Evolutionary conservation across 2,329 filamentous ascomycete genomes (phyloP).

Genomic region (Diaporthe amygdali): DNA sequence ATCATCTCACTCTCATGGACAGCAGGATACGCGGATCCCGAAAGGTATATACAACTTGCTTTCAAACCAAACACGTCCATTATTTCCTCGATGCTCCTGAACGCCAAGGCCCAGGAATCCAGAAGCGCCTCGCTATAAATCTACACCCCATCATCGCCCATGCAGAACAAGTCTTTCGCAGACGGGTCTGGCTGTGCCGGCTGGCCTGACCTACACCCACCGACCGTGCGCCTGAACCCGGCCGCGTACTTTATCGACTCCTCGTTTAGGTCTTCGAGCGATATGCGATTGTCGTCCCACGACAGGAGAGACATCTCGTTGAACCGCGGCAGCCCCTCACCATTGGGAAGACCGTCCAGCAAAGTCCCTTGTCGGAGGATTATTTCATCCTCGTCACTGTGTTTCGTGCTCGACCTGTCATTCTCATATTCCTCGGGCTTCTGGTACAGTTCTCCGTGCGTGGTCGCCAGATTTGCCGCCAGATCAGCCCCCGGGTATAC

Average conservation of each 20-base stretch:
- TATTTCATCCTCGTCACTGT: conserved; percentile 31
- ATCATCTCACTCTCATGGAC: not conserved
- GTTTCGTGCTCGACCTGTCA: conserved; percentile 32
- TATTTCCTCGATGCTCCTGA: not conserved
- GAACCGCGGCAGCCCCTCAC: conserved; percentile 49
- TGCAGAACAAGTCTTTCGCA: conserved; percentile 71
- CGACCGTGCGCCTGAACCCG: conserved; percentile 67
- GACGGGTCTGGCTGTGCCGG: conserved; percentile 37
- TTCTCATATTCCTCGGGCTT: conserved; percentile 71
- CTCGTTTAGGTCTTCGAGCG: conserved; percentile 44
- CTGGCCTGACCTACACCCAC: conserved; percentile 59
- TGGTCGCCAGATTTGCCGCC: conserved; percentile 64
- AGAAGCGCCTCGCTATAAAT: conserved; percentile 20
- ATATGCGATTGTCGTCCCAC: conserved; percentile 64
- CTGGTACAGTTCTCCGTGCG: conserved; percentile 78
- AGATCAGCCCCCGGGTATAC: conserved; percentile 74
- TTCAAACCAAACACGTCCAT: not conserved
- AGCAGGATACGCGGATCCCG: not conserved
- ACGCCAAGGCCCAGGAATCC: conserved; percentile 1
- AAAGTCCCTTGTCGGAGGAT: conserved; percentile 41
- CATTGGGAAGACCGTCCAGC: conserved; percentile 52
- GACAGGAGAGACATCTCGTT: conserved; percentile 63
- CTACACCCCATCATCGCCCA: conserved; percentile 37
- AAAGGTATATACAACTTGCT: conserved; percentile 18
- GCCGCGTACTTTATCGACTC: conserved; percentile 57